Base-by-base conservation (phyloP, 441 rosid species). In the Aquilaria agallochum region DNA sequence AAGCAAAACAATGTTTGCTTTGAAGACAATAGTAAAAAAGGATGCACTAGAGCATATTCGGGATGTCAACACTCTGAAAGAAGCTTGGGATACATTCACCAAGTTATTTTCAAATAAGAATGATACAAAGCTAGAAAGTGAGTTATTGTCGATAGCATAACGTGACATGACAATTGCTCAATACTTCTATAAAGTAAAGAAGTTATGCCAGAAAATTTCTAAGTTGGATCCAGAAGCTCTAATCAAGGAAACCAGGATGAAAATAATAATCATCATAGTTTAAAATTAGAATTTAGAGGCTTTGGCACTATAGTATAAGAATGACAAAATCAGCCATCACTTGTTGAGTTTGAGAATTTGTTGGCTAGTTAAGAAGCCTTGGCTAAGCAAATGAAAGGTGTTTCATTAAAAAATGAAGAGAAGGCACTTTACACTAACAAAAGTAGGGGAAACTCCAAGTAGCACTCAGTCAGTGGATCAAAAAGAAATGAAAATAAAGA, bases 261-360 rank as follows among this genome's bases (percentile, higher is more conserved):
- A 42, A 2, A 34, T 30, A 50, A 56, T 56, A 36, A 65, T 65
- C 0, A 56, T 56, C 68, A 56, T 56, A 30, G 68, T 3, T 11
- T 65, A 1, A 65, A 34, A 9, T 31, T 11, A 0, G 56, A 57
- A 40, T 65, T 6, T 13, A 56, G 3, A 50, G 50, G 62, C 11
- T 49, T 65, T 50, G 13, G 50, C 7, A 12, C 44, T 15, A 40
- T n/a, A 2, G 45, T 48, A 59, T 53, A 47, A 4, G 53, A 54
- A 46, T 62, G 58, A 58, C 52, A 0, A 30, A 62, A 10, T 0
- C 60, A 55, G 10, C 60, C 48, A 55, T 46, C 60, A 10, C 33
- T 64, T 33, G 56, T 47, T 47, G 55, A 33, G 47, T 64, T 65
- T 1, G 12, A 65, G 11, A 65, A 65, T 56, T 57, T 65, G 40